Percentiles rank a stretch among this genome's conserved stretches.
phyloP scores from a whole-genome alignment of 768 basidiomycete species.

The Pluteus cervinus region DNA sequence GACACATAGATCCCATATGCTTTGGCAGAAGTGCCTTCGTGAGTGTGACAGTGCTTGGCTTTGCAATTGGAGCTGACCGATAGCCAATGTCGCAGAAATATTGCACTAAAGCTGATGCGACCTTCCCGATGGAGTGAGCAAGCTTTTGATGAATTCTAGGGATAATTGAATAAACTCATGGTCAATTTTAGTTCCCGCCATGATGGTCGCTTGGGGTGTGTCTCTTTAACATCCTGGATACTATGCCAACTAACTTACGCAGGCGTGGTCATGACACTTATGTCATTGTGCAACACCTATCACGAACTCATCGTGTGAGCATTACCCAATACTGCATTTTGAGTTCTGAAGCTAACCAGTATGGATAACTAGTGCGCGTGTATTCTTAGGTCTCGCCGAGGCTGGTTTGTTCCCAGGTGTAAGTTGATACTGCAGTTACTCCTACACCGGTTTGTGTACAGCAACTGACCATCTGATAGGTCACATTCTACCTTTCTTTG shows the following conservation, averaged over 20 bases:
- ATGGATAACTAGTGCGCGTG: slow-evolving; percentile 21
- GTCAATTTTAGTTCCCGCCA: slow-evolving; percentile 14
- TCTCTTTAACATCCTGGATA: neutral
- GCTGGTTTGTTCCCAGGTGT: slow-evolving; percentile 34
- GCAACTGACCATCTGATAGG: slow-evolving; percentile 11
- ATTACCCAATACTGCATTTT: neutral
- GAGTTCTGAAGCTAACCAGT: neutral
- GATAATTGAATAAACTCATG: neutral
- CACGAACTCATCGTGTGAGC: slow-evolving; percentile 17
- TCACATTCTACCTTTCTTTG: slow-evolving; percentile 42
- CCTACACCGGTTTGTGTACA: neutral
- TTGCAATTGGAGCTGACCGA: neutral
- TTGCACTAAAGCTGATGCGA: slow-evolving; percentile 18
- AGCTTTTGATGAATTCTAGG: neutral
- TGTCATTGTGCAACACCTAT: slow-evolving; percentile 20
- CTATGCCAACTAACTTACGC: neutral
- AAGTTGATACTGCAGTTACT: too few relatives aligned
- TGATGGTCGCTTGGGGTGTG: slow-evolving; percentile 22
- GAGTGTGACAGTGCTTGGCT: slow-evolving; percentile 6
- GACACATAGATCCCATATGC: slow-evolving; percentile 20
- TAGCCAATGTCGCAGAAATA: slow-evolving; percentile 12
- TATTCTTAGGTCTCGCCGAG: slow-evolving; percentile 35
- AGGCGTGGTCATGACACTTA: slow-evolving; percentile 23
- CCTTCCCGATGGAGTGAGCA: slow-evolving; percentile 22
- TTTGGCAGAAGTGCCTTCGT: slow-evolving; percentile 22